Conservation (phyloP, 208 protist genomes). For the Trichomonas tenax region DNA sequence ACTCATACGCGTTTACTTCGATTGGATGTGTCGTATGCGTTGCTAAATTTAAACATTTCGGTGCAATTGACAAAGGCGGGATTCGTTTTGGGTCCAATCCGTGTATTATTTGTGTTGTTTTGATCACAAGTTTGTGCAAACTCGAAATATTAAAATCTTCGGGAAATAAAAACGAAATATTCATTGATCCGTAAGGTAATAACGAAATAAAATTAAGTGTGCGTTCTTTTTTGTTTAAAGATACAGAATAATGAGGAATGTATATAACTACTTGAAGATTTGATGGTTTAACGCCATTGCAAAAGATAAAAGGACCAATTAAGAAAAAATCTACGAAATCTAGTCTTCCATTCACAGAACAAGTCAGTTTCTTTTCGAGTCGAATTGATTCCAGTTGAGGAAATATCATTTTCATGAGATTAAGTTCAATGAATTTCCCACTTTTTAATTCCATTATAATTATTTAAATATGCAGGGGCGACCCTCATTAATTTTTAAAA, state of each 20-base stretch:
- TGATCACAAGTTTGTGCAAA: background rate
- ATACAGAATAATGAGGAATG: background rate
- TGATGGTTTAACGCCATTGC: background rate
- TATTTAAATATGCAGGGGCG: too few species aligned
- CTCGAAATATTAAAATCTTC: background rate
- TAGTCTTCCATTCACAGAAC: background rate
- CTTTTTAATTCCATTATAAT: background rate
- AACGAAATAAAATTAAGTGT: background rate
- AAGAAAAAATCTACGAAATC: background rate
- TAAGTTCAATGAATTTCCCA: background rate
- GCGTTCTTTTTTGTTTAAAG: background rate
- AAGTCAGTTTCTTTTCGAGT: background rate
- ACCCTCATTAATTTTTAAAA: too few species aligned
- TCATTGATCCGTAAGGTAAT: background rate
- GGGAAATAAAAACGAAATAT: background rate
- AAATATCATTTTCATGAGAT: background rate
- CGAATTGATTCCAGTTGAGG: background rate
- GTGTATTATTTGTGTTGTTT: background rate
- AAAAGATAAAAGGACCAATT: background rate
- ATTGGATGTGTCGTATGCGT: background rate
- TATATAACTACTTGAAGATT: background rate
- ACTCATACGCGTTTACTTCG: background rate
- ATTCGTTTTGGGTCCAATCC: background rate
- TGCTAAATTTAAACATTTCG: background rate
- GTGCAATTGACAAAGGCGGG: background rate